These are phyloP conservation scores for Penicillium verhagenii DNA, from an alignment of 495 filamentous ascomycete genomes.

Conservation along the genomic window DNA sequence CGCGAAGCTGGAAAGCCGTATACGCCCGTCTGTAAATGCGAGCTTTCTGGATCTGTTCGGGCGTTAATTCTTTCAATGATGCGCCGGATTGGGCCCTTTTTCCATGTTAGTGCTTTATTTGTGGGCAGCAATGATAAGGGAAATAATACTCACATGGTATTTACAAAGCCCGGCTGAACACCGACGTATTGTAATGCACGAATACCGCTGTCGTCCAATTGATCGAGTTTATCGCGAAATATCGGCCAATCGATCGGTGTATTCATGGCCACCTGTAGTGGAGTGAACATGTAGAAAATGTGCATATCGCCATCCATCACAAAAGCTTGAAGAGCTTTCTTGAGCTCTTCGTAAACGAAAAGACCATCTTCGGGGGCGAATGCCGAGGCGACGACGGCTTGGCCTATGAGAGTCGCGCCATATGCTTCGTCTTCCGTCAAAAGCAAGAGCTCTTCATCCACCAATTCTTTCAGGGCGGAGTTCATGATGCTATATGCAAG, in stretches of 20 bases:
- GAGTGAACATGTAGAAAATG: slow-evolving; percentile 78
- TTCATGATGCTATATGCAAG: slow-evolving; percentile 57
- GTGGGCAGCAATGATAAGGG: not conserved
- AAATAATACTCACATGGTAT: slow-evolving; percentile 57
- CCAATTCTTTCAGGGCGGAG: slow-evolving; percentile 54
- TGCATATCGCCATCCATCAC: slow-evolving; percentile 88
- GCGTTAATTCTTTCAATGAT: slow-evolving; percentile 60
- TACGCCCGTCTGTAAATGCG: slow-evolving; percentile 77
- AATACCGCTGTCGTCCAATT: slow-evolving; percentile 67
- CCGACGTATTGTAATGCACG: slow-evolving; percentile 69
- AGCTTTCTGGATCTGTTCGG: slow-evolving; percentile 56
- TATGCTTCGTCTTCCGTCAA: slow-evolving; percentile 51
- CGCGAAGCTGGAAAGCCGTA: slow-evolving; percentile 74
- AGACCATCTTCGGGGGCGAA: slow-evolving; percentile 75
- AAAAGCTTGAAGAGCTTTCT: slow-evolving; percentile 66
- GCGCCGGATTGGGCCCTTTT: slow-evolving; percentile 70
- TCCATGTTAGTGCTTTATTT: not conserved
- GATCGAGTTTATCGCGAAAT: slow-evolving; percentile 68
- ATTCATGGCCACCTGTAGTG: slow-evolving; percentile 50
- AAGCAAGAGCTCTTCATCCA: slow-evolving; percentile 31
- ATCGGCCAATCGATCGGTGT: slow-evolving; percentile 68
- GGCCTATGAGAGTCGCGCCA: slow-evolving; percentile 62
- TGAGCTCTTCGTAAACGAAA: slow-evolving; percentile 70
- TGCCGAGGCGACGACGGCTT: slow-evolving; percentile 70
- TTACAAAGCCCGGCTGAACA: slow-evolving; percentile 66